Percentiles rank a stretch among this genome's conserved stretches.
Evolutionary conservation across 139 green algal species (phyloP).

Genomic region (Trebouxia sp.): DNA sequence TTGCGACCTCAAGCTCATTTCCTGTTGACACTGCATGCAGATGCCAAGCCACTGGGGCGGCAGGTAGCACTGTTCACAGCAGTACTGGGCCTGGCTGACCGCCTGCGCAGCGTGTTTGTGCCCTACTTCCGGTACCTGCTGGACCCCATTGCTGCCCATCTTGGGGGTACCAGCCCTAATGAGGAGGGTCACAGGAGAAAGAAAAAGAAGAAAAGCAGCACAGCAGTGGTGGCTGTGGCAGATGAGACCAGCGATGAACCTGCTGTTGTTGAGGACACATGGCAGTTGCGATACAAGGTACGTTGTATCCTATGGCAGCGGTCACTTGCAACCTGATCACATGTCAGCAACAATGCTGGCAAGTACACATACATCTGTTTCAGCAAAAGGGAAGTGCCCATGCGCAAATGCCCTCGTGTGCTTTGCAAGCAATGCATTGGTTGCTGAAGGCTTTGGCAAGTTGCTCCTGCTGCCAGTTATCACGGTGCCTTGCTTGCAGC

Average conservation of each 20-base stretch:
- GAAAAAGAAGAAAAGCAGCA: conserved; percentile 43
- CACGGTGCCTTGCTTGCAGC: too few species aligned
- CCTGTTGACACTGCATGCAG: background rate
- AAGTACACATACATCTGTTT: too few species aligned
- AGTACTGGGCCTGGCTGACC: conserved; percentile 60
- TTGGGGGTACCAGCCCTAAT: conserved; percentile 39
- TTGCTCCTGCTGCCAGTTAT: too few species aligned
- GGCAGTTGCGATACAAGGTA: conserved; percentile 44
- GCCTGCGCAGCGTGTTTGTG: conserved; percentile 84
- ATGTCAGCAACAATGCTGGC: too few species aligned
- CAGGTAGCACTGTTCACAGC: conserved; percentile 55
- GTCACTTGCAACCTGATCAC: too few species aligned
- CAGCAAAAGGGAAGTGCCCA: too few species aligned
- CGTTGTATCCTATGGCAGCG: too few species aligned
- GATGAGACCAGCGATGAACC: conserved; percentile 7
- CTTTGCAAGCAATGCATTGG: too few species aligned
- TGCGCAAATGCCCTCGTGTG: too few species aligned
- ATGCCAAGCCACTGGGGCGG: conserved; percentile 36
- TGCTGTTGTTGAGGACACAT: conserved; percentile 22
- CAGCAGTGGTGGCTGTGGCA: background rate
- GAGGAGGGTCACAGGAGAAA: conserved; percentile 51
- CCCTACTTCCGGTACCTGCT: conserved; percentile 80
- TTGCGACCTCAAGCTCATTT: background rate
- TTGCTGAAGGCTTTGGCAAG: too few species aligned
- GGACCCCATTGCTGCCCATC: conserved; percentile 50